Base-by-base conservation (phyloP, 2,329 filamentous ascomycete species). In the Aspergillus pseudoviridinutans region DNA sequence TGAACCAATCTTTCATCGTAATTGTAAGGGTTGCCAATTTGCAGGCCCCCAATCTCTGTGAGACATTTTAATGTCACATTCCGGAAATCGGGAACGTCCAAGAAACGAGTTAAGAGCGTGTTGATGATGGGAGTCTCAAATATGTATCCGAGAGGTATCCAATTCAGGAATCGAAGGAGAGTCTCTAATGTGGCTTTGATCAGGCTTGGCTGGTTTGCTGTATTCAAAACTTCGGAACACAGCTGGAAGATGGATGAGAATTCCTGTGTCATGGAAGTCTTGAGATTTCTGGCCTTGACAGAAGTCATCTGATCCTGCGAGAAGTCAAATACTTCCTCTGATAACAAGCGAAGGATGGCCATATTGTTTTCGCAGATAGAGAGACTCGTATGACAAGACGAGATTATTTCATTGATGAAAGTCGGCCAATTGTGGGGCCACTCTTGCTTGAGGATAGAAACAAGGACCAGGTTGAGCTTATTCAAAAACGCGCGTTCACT, bases 321-420 rank as follows among this genome's bases (percentile, higher is more conserved):
- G 77, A 95, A 99, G 79, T 99, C 94, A 71, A 99, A 99, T 41
- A 99, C 93, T 76, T 99, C 94, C 76, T 99, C 94, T 6, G 94
- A 99, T 49, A 99, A 84, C 68, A 99, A 80, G 59, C 94, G 88
- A 66, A 99, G 84, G 67, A 99, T 97, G 63, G 91, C 92, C 94
- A 99, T 99, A 82, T 99, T 99, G 81, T 99, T 99, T 80, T 99
- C 94, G 84, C 95, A 99, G 68, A 99, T 95, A 41, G 93, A 94
- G 54, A 99, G 82, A 76, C 90, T 97, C 66, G 91, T 93, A 74
- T 96, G 92, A 78, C 92, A 97, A 56, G 94, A 93, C 24, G 91
- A 89, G 68, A 99, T 92, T 76, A 99, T 99, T 80, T 99, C 94
- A 81, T 97, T 97, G 84, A 99, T 97, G 78, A 99, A 99, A 22